Percentiles rank a stretch among this genome's conserved stretches.
phyloP scores from a whole-genome alignment of 139 green algal species.

The Picochlorum sp. region DNA sequence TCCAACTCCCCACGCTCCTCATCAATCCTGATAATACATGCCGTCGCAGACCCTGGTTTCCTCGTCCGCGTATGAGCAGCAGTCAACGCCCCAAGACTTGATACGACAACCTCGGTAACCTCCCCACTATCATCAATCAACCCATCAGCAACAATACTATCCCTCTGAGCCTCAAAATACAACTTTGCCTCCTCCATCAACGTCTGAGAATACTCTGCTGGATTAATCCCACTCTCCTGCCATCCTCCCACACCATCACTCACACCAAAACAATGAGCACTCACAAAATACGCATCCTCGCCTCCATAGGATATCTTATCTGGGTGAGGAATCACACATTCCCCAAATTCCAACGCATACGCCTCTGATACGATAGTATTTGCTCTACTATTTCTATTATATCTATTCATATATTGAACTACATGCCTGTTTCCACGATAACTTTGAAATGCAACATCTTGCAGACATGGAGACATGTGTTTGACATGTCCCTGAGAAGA shows the following conservation, averaged over 20 bases:
- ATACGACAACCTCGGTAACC: neutral
- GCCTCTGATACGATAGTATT: too few relatives aligned
- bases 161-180: neutral
- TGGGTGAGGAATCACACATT: constrained; percentile 60
- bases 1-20: constrained; percentile 31
- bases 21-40: constrained; percentile 67
- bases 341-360: neutral
- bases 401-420: too few relatives aligned
- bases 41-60: constrained; percentile 61
- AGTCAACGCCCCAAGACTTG: constrained; percentile 7
- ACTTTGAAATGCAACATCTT: too few relatives aligned
- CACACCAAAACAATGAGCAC: constrained; percentile 52
- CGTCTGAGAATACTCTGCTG: constrained; percentile 65
- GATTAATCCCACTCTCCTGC: constrained; percentile 44
- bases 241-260: constrained; percentile 82
- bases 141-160: neutral
- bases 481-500: too few relatives aligned
- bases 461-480: too few relatives aligned
- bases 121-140: neutral
- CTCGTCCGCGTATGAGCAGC: constrained; percentile 14
- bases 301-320: constrained; percentile 69
- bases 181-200: constrained; percentile 59
- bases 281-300: constrained; percentile 77
- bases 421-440: too few relatives aligned
- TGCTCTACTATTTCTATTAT: too few relatives aligned